Evolutionary conservation across 495 filamentous ascomycete genomes (phyloP).

Genomic region (Talaromyces thailandensis): DNA sequence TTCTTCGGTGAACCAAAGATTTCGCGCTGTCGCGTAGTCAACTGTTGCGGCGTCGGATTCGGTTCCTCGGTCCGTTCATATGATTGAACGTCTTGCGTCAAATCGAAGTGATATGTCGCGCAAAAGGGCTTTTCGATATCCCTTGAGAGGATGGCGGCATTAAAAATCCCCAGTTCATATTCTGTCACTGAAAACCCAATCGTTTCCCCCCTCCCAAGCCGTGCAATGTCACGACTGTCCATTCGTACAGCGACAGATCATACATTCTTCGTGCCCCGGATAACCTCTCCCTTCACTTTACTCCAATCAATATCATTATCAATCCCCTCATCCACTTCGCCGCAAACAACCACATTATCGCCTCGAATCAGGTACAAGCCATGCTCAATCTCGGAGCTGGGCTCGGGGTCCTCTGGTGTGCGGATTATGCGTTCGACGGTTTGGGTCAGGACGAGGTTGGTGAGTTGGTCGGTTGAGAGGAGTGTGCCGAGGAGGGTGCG

Average conservation of each 20-base stretch:
- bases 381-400: conserved; percentile 70
- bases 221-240: not conserved
- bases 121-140: not conserved
- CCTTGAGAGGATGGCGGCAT: not conserved
- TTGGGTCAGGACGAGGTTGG: conserved; percentile 79
- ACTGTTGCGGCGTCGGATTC: not conserved
- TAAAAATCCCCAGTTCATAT: not conserved
- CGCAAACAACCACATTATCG: conserved; percentile 88
- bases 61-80: not conserved
- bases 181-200: no score
- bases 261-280: conserved; percentile 73
- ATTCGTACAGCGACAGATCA: conserved; percentile 22
- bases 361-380: conserved; percentile 89
- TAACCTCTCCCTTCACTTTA: conserved; percentile 75
- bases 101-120: not conserved
- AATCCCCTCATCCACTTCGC: conserved; percentile 79
- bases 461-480: conserved; percentile 80
- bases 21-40: not conserved
- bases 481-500: conserved; percentile 79
- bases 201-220: not conserved
- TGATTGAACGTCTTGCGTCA: not conserved
- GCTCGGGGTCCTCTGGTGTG: conserved; percentile 69
- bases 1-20: not conserved
- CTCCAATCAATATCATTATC: conserved; percentile 86
- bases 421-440: conserved; percentile 88